These are phyloP conservation scores for Drosera spatulata DNA, from an alignment of 179 eudicot genomes.

Conservation along the genomic window DNA sequence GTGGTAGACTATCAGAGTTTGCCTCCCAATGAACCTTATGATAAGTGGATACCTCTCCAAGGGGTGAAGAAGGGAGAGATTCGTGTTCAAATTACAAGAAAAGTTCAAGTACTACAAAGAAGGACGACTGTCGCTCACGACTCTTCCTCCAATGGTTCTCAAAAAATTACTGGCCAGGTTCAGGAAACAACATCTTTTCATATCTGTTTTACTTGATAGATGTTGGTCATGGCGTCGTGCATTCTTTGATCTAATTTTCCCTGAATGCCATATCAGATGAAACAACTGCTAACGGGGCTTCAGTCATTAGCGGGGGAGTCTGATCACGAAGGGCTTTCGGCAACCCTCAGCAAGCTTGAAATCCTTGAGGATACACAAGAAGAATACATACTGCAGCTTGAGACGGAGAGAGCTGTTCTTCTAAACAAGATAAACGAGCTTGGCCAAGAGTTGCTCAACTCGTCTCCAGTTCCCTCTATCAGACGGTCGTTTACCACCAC, in stretches of 20 bases:
- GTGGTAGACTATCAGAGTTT: conserved; percentile 73
- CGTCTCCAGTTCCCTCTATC: conserved; percentile 21
- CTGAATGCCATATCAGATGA: conserved; percentile 43
- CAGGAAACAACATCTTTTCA: no score
- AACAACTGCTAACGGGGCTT: conserved; percentile 47
- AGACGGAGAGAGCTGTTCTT: conserved; percentile 71
- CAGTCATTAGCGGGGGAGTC: conserved; percentile 39
- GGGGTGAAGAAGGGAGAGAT: conserved; percentile 87
- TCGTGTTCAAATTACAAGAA: conserved; percentile 70
- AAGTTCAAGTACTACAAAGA: conserved; percentile 51
- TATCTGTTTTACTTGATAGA: no score
- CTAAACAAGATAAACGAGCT: conserved; percentile 73
- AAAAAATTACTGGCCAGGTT: conserved; percentile 56
- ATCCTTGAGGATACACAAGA: conserved; percentile 68
- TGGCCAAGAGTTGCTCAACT: conserved; percentile 69
- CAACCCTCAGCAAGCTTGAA: conserved; percentile 57
- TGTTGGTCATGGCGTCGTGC: no score
- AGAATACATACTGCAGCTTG: conserved; percentile 73
- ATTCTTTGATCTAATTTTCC: not conserved
- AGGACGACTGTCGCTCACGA: conserved; percentile 43
- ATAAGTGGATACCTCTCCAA: conserved; percentile 97
- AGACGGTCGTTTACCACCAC: no score
- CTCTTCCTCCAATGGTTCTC: conserved; percentile 44
- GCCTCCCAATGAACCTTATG: conserved; percentile 63
- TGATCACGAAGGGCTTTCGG: conserved; percentile 42